Percentiles rank a stretch among this genome's conserved stretches.
These are phyloP conservation scores for Ceratobasidium sp. DNA, from an alignment of 1,284 basidiomycete species.

Conservation along the genomic window DNA sequence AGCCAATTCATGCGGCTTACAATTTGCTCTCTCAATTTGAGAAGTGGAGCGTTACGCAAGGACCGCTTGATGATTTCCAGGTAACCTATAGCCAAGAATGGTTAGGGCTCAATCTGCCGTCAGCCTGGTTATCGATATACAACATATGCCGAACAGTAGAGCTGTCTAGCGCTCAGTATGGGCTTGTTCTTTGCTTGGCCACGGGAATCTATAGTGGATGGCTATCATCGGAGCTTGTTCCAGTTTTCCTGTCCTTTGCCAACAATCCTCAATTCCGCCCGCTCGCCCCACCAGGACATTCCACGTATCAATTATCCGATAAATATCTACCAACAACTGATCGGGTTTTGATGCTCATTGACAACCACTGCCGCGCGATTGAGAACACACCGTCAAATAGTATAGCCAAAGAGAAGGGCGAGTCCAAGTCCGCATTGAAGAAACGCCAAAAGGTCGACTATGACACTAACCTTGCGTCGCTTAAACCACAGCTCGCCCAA, in stretches of 20 bases:
- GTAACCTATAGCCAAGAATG: neutral
- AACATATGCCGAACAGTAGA: neutral
- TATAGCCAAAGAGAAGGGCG: neutral
- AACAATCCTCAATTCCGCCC: neutral
- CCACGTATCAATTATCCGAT: neutral
- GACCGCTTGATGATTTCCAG: neutral
- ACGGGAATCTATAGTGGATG: neutral
- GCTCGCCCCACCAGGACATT: neutral
- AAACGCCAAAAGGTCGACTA: neutral
- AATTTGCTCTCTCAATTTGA: neutral
- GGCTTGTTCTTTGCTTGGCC: neutral
- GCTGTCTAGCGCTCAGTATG: neutral
- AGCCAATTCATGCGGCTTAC: neutral
- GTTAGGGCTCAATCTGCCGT: neutral
- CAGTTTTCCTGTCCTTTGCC: constrained; percentile 13
- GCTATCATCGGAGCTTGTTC: constrained; percentile 1
- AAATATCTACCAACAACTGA: neutral
- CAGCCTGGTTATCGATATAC: constrained; percentile 17
- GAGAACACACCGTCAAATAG: neutral
- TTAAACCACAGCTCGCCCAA: neutral
- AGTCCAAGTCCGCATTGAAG: neutral
- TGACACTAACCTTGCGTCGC: neutral
- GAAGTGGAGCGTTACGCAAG: neutral
- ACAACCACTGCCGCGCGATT: too few relatives aligned
- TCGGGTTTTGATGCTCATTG: neutral